Conservation (phyloP, 352 stramenopile species). For the Peronospora destructor region DNA sequence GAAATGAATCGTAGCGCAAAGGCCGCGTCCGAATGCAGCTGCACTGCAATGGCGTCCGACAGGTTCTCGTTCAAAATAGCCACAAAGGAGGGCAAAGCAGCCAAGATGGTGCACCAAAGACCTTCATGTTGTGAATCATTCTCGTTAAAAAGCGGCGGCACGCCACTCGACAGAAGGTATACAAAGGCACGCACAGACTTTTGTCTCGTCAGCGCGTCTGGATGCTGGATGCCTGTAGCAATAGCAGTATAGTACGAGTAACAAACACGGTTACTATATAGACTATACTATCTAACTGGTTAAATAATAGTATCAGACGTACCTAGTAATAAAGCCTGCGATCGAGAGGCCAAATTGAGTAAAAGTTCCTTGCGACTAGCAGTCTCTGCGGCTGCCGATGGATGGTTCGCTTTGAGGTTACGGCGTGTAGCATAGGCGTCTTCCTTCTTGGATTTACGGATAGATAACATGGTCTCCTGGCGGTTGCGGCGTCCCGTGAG, state of each 20-base stretch:
- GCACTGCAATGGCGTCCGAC: slow-evolving; percentile 49
- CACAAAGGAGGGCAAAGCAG: slow-evolving; percentile 77
- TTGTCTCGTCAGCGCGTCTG: slow-evolving; percentile 58
- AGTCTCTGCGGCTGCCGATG: slow-evolving; percentile 30
- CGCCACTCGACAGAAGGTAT: slow-evolving; percentile 78
- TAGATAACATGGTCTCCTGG: slow-evolving; percentile 81
- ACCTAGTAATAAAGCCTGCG: slow-evolving; percentile 70
- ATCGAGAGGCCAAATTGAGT: slow-evolving; percentile 73
- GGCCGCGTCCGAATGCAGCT: slow-evolving; percentile 79
- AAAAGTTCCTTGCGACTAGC: slow-evolving; percentile 62
- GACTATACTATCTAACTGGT: not conserved
- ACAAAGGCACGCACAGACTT: slow-evolving; percentile 85
- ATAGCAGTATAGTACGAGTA: not conserved
- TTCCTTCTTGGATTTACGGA: slow-evolving; percentile 86
- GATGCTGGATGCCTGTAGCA: slow-evolving; percentile 64
- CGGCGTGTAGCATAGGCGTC: slow-evolving; percentile 81
- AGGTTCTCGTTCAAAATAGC: slow-evolving; percentile 68
- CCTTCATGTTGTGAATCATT: slow-evolving; percentile 75
- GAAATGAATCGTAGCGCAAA: slow-evolving; percentile 84
- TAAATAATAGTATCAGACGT: not conserved
- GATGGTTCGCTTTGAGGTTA: slow-evolving; percentile 79
- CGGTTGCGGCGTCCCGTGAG: slow-evolving; percentile 76
- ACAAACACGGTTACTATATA: not conserved
- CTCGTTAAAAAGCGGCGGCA: slow-evolving; percentile 80
- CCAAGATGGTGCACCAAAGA: slow-evolving; percentile 73